Conservation (phyloP, 2,329 filamentous ascomycete species). For the Pseudogymnoascus sp. region DNA sequence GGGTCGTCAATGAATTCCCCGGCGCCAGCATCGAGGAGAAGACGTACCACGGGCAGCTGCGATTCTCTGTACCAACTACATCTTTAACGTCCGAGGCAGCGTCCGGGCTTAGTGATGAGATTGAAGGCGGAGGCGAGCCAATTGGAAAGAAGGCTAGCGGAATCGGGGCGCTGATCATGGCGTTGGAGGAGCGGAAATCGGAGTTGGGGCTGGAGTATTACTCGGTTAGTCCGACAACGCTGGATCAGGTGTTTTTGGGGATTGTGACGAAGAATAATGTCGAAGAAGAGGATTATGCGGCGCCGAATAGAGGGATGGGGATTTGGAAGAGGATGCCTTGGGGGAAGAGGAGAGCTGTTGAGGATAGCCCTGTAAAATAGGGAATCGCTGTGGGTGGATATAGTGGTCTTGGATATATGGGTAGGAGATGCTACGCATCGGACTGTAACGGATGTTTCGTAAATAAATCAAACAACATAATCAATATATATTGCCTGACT, state of each 20-base stretch:
- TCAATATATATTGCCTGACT: neutral
- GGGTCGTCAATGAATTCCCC: slow-evolving; percentile 54
- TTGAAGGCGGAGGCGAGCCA: slow-evolving; percentile 16
- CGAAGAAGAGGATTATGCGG: slow-evolving; percentile 56
- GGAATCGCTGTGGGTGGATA: neutral
- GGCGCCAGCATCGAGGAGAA: slow-evolving; percentile 61
- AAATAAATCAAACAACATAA: neutral
- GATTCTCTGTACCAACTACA: slow-evolving; percentile 64
- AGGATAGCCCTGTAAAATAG: neutral
- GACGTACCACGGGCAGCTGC: slow-evolving; percentile 75
- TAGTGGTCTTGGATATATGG: neutral
- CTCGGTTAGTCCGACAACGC: slow-evolving; percentile 73
- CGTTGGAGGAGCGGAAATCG: slow-evolving; percentile 63
- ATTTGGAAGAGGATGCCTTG: neutral
- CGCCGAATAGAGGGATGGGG: neutral
- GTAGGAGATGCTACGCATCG: neutral
- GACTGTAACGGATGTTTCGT: neutral
- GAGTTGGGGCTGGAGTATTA: slow-evolving; percentile 72
- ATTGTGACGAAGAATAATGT: slow-evolving; percentile 77
- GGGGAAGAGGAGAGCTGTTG: neutral
- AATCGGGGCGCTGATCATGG: slow-evolving; percentile 60
- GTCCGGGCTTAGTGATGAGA: slow-evolving; percentile 22
- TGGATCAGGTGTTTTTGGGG: slow-evolving; percentile 83
- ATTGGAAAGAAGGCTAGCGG: slow-evolving; percentile 17
- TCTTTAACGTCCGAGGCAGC: neutral